Base-by-base conservation (phyloP, 2,329 filamentous ascomycete species). In the Trichophyton verrucosum region DNA sequence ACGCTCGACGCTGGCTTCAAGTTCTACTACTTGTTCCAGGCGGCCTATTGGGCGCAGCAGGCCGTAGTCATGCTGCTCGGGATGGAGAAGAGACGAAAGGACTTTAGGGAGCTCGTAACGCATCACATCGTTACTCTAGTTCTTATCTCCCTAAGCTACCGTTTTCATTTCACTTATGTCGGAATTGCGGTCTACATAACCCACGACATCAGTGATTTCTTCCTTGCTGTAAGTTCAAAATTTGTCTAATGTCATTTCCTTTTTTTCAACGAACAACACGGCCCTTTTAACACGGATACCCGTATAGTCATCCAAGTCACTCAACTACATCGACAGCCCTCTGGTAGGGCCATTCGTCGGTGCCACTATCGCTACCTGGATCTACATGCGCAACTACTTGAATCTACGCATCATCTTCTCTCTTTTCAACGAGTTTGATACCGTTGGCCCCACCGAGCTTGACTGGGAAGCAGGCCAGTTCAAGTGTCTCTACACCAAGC, bases 151-250 rank as follows among this genome's bases (percentile, higher is more conserved):
- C 78, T 92, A 70, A 94, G 88, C 77, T 97, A 96, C 77, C 85
- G 90, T 63, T 96, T 96, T 79, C 91, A 97, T 76, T 97, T 96
- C 74, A 95, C 91, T 20, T 92, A 96, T 75, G 95, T 97, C 72
- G 91, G 91, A 27, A 77, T 96, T 60, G 89, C 90, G 17, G 90
- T 97, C 36, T 97, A 96, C 75, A 90, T 94, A 64, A 96, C 91
- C 8, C 90, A 95, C 74, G 91, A 97, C 71, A 88, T 96, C 64
- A 91, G 86, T 63, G 91, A 96, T 74, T 96, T 96, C 77, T 96
- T 96, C 82, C 82, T 96, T 51, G 91, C 92, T 42, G 88, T 91
- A 82, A 76, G 86, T 73, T 6, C 4, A 11, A 30, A 51, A 4
- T 40, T 36, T 38, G 2, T 7, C 44, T 59, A 38, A 53, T 42